phyloP scores from a whole-genome alignment of 1,284 basidiomycete genomes.

The Melanopsichium pennsylvanicum region DNA sequence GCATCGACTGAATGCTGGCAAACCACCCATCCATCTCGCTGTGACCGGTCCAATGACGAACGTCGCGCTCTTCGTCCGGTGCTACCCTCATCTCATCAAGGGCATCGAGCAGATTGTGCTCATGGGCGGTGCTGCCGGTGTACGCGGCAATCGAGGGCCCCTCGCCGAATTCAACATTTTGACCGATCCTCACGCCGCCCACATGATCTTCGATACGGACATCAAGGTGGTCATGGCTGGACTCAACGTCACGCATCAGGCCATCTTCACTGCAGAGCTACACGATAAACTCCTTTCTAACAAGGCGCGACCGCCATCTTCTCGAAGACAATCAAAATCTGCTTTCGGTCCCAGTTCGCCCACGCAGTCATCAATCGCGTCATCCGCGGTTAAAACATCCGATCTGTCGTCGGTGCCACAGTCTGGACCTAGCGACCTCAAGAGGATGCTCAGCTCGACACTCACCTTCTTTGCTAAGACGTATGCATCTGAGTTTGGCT shows the following conservation, averaged over 20 bases:
- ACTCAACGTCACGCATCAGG: slow-evolving; percentile 60
- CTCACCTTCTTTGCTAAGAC: slow-evolving; percentile 54
- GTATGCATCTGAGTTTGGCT: slow-evolving; percentile 54
- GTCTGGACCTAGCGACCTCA: slow-evolving; percentile 36
- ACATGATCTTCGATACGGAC: slow-evolving; percentile 53
- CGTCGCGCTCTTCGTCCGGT: slow-evolving; percentile 52
- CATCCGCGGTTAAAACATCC: slow-evolving; percentile 6
- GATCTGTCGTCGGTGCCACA: slow-evolving; percentile 13
- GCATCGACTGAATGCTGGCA: slow-evolving; percentile 31
- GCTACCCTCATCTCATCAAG: slow-evolving; percentile 44
- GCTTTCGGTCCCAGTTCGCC: slow-evolving; percentile 9
- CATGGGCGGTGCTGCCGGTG: slow-evolving; percentile 58
- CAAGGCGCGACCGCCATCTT: slow-evolving; percentile 21
- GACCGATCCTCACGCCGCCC: slow-evolving; percentile 58
- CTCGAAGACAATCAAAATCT: slow-evolving; percentile 28
- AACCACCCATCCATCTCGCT: slow-evolving; percentile 44
- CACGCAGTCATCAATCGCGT: slow-evolving; percentile 15
- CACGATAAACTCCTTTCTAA: slow-evolving; percentile 38
- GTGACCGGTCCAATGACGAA: slow-evolving; percentile 61
- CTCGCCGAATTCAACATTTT: slow-evolving; percentile 60
- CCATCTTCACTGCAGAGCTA: slow-evolving; percentile 47
- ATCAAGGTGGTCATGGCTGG: slow-evolving; percentile 58
- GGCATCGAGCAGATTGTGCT: slow-evolving; percentile 57
- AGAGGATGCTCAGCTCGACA: slow-evolving; percentile 46
- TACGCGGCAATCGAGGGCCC: slow-evolving; percentile 50